These are phyloP conservation scores for Coemansia biformis DNA, from an alignment of 192 early-diverging fungal species.

Conservation along the genomic window DNA sequence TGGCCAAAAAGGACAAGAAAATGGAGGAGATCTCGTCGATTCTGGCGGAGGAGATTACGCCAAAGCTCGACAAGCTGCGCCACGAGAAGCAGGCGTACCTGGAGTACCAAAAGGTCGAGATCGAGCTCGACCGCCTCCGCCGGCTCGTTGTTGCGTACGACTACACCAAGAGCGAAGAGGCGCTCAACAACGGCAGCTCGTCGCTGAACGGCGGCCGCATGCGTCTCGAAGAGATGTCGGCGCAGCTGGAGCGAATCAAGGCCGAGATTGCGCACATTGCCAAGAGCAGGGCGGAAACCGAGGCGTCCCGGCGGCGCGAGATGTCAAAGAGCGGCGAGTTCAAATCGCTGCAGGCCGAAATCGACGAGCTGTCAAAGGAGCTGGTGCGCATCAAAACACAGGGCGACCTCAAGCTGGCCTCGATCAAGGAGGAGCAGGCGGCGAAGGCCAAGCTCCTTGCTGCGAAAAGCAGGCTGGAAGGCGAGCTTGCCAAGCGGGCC, in stretches of 20 bases:
- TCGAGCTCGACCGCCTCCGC: slow-evolving; percentile 80
- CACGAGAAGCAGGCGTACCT: slow-evolving; percentile 80
- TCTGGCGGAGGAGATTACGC: slow-evolving; percentile 82
- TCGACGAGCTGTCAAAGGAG: slow-evolving; percentile 73
- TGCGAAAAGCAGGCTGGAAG: slow-evolving; percentile 28
- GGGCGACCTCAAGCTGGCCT: slow-evolving; percentile 68
- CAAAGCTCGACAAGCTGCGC: slow-evolving; percentile 86
- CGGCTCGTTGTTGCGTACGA: slow-evolving; percentile 81
- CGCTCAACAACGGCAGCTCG: slow-evolving; percentile 33
- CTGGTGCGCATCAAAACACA: slow-evolving; percentile 82
- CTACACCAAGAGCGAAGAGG: slow-evolving; percentile 68
- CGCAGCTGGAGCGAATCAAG: slow-evolving; percentile 52
- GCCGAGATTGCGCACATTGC: slow-evolving; percentile 63
- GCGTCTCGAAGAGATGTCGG: slow-evolving; percentile 32
- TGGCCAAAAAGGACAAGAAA: slow-evolving; percentile 94
- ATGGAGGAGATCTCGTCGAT: slow-evolving; percentile 83
- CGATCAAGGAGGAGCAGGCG: slow-evolving; percentile 69
- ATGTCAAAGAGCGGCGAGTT: slow-evolving; percentile 61
- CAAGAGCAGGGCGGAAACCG: slow-evolving; percentile 52
- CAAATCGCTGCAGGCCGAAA: slow-evolving; percentile 61
- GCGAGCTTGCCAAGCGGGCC: slow-evolving; percentile 30
- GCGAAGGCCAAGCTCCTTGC: slow-evolving; percentile 23
- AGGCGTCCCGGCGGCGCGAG: slow-evolving; percentile 48
- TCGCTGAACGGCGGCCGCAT: slow-evolving; percentile 25
- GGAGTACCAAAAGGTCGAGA: slow-evolving; percentile 89